Percentiles rank a stretch among this genome's conserved stretches.
These are phyloP conservation scores for Eucalyptus leucophloia DNA, from an alignment of 345 rosid genomes.

Conservation along the genomic window DNA sequence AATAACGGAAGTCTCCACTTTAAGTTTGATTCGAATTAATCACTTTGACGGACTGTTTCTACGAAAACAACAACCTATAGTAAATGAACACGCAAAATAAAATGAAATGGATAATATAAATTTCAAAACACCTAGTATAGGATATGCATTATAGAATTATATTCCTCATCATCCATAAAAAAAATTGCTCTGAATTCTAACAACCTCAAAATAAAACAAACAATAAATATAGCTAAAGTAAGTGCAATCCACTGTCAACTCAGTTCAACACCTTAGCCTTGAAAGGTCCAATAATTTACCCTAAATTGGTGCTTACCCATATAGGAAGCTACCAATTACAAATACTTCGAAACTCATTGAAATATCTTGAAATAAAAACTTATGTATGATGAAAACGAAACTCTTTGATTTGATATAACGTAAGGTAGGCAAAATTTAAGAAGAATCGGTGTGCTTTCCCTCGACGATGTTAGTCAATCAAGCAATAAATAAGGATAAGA, in stretches of 20 bases:
- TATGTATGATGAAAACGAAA: neutral
- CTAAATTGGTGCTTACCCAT: neutral
- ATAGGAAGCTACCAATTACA: neutral
- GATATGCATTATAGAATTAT: neutral
- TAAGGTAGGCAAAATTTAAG: neutral
- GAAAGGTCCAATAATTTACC: neutral
- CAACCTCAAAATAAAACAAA: neutral
- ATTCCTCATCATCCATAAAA: neutral
- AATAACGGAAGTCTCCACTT: neutral
- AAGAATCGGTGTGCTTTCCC: neutral
- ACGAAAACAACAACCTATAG: rapidly evolving
- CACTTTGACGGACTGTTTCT: rapidly evolving
- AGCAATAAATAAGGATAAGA: neutral
- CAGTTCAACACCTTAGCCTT: neutral
- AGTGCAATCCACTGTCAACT: rapidly evolving
- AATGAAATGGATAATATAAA: too few species aligned
- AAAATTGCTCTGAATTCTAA: neutral
- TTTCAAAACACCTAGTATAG: too few species aligned
- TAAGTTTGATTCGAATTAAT: too few species aligned
- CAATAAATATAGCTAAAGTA: neutral
- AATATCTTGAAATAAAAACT: neutral
- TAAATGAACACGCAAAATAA: too few species aligned
- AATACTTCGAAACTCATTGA: neutral
- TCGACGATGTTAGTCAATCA: neutral
- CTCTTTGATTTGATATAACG: neutral